Base-by-base conservation (phyloP, 1,139 yeast species). In the Pichia sp. region DNA sequence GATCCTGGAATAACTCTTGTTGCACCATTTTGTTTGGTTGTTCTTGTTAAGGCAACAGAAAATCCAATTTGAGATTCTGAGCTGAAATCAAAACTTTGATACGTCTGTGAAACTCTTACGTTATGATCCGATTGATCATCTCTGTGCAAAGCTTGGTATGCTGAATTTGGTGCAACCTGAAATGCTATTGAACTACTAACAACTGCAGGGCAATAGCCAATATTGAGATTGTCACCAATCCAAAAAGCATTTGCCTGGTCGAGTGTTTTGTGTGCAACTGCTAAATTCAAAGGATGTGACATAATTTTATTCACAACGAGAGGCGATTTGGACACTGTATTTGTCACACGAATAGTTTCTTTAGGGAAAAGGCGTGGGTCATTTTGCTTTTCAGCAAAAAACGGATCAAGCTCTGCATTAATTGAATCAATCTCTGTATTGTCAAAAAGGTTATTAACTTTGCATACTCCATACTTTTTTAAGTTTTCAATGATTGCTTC, bases 21-120 rank as follows among this genome's bases (percentile, higher is more conserved):
- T 12, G 58, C 59, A n/a, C 59, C 59, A 34, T 55, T 55, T 17
- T 25, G 48, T 29, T 44, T 45, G 5, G 57, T 54, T 5, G 55
- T 41, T 20, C 39, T 43, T 14, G 51, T 46, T 5, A 49, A 43
- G 5, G 53, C 59, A 18, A 55, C 42, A 21, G 48, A 42, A 21
- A 43, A 36, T 2, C 59, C 59, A 20, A 55, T 32, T 24, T 44
- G 43, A 3, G 54, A 41, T 33, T 55, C 59, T 13, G 46, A 32
- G n/a, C 38, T 38, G 17, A 40, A 41, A 12, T 44, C 47, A 28
- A 34, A 30, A 23, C 40, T 37, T 23, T 44, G 47, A 12, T 38
- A 28, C 19, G 36, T 35, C 29, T 46, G 52, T 16, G 27, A 18
- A 14, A 42, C 45, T 15, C 42, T 42, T 11, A 48, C 47, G 20